A percentile compares a stretch with the other conserved stretches of the same genome.
Conservation (phyloP, 75 land plant genomes). For the Isoetes taiwanensis region DNA sequence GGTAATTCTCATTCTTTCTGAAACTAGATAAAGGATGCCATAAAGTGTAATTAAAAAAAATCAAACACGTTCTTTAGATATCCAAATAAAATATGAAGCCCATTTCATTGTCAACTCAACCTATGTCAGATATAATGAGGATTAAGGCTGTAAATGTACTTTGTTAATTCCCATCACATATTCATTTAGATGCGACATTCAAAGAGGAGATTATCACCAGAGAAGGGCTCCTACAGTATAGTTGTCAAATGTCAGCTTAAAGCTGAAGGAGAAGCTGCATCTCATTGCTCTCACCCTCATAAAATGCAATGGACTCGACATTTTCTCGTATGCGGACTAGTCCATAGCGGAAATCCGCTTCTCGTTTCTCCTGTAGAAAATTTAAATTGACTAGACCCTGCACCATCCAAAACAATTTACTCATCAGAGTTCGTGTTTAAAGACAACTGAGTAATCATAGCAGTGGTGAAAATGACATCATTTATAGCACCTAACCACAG, state of each 20-base stretch:
- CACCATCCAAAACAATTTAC: neutral
- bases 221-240: constrained; percentile 42
- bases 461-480: no score
- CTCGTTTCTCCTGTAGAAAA: constrained; percentile 92
- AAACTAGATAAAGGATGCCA: neutral
- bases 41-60: no score
- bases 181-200: neutral
- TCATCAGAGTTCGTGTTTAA: neutral
- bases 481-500: no score
- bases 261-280: constrained; percentile 65
- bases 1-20: no score
- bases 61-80: no score
- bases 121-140: no score
- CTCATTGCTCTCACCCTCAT: constrained; percentile 88
- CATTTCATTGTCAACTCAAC: no score
- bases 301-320: constrained; percentile 98
- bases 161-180: no score
- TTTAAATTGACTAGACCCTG: constrained; percentile 76
- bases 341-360: constrained; percentile 97
- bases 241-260: constrained; percentile 79
- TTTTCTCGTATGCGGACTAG: constrained; percentile 97
- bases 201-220: neutral
- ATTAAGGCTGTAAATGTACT: no score
- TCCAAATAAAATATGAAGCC: no score
- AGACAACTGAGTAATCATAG: no score